Evolutionary conservation across 345 rosid species (phyloP).

Genomic region (Hevea brasiliensis): DNA sequence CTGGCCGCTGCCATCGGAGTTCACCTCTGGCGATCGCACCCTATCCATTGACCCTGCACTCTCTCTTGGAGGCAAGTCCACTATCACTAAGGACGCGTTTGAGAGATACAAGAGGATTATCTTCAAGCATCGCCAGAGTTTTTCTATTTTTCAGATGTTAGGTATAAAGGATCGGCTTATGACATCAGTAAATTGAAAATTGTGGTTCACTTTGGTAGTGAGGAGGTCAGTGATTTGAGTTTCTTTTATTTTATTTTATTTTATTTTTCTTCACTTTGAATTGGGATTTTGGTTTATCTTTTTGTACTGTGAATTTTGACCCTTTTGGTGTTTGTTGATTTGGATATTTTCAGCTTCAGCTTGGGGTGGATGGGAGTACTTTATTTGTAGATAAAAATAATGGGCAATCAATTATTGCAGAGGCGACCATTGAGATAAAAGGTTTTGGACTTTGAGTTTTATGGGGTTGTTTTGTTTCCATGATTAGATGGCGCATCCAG

Average conservation of each 20-base stretch:
- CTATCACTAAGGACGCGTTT: conserved; percentile 59
- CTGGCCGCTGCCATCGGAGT: conserved; percentile 86
- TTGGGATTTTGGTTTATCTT: not conserved
- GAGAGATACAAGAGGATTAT: conserved; percentile 64
- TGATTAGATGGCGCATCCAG: not conserved
- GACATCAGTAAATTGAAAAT: conserved; percentile 61
- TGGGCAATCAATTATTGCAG: conserved; percentile 50
- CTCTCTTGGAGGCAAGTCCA: conserved; percentile 56
- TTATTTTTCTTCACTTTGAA: not conserved
- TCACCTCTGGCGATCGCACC: conserved; percentile 52
- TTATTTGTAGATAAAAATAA: conserved; percentile 48
- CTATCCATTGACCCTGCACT: conserved; percentile 69
- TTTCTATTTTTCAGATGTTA: conserved; percentile 30
- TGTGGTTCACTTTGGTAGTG: conserved; percentile 56
- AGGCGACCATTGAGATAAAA: conserved; percentile 72
- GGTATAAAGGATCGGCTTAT: conserved; percentile 41
- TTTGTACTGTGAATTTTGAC: not conserved
- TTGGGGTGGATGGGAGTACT: conserved; percentile 61
- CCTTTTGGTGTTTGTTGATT: not conserved
- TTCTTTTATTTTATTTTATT: not conserved
- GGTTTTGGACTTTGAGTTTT: not conserved
- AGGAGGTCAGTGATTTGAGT: conserved; percentile 44
- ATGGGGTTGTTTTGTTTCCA: not conserved
- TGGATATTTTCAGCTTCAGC: conserved; percentile 47
- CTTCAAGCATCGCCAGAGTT: conserved; percentile 47